phyloP scores from a whole-genome alignment of 2,329 filamentous ascomycete genomes.

The Tolypocladium paradoxum region DNA sequence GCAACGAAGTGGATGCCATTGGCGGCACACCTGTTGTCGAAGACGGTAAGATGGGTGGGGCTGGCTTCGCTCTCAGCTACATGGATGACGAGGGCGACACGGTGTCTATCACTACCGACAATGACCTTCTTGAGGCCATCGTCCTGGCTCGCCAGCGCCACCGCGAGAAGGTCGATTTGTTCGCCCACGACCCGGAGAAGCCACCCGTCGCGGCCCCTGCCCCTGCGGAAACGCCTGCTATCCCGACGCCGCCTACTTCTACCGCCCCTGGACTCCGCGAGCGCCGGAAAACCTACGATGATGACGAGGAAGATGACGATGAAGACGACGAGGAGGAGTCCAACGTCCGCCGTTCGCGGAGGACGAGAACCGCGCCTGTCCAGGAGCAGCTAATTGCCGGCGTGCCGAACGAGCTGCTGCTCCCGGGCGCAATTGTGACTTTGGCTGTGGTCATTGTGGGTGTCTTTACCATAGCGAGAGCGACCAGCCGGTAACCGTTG shows the following conservation, averaged over 20 bases:
- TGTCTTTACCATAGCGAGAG: constrained; percentile 78
- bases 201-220: constrained; percentile 62
- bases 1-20: constrained; percentile 69
- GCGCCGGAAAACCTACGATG: constrained; percentile 34
- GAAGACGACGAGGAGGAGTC: constrained; percentile 43
- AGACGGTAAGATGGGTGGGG: constrained; percentile 63
- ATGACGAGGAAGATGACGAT: constrained; percentile 41
- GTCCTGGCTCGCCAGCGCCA: constrained; percentile 64
- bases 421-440: constrained; percentile 92
- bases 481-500: constrained; percentile 39
- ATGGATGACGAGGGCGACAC: constrained; percentile 95
- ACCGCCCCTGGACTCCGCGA: constrained; percentile 37
- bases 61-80: constrained; percentile 88
- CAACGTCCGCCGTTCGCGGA: constrained; percentile 33
- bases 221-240: constrained; percentile 29
- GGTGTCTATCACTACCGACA: constrained; percentile 91
- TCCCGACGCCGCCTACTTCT: constrained; percentile 37
- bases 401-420: constrained; percentile 84
- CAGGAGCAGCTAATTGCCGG: constrained; percentile 77
- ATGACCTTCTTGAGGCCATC: constrained; percentile 85
- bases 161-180: constrained; percentile 91
- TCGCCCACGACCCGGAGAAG: constrained; percentile 87
- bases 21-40: constrained; percentile 71
- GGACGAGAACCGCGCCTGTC: constrained; percentile 27
- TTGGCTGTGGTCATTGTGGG: constrained; percentile 87